These are phyloP conservation scores for Rhizopogon parksii DNA, from an alignment of 1,284 basidiomycete genomes.

Conservation along the genomic window DNA sequence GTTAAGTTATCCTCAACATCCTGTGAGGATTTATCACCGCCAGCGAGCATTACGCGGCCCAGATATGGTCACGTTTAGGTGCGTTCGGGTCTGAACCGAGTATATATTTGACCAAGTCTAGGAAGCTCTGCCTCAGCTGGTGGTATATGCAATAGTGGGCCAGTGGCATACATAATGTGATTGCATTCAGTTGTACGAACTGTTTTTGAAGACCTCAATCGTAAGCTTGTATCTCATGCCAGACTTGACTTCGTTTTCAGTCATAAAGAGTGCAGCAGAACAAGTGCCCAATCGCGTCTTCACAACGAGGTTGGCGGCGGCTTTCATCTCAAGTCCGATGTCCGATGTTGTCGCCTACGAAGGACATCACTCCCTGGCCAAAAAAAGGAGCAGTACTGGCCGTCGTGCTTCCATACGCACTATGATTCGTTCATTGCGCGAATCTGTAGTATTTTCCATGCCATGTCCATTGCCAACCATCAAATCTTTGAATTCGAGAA, in stretches of 20 bases:
- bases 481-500: conserved; percentile 52
- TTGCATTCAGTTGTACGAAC: conserved; percentile 43
- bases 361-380: conserved; percentile 45
- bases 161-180: too few relatives aligned
- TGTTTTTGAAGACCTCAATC: conserved; percentile 49
- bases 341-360: conserved; percentile 52
- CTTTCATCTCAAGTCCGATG: conserved; percentile 43
- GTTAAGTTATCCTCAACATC: too few relatives aligned
- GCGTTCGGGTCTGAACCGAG: too few relatives aligned
- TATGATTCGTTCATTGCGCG: conserved; percentile 12
- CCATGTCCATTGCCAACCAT: conserved; percentile 40
- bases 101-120: too few relatives aligned
- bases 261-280: conserved; percentile 45
- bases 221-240: conserved; percentile 46
- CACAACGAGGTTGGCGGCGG: conserved; percentile 51
- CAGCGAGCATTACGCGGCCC: too few relatives aligned
- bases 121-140: too few relatives aligned
- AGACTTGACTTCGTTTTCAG: conserved; percentile 53
- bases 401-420: conserved; percentile 48
- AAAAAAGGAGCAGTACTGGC: conserved; percentile 50
- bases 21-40: too few relatives aligned
- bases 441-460: conserved; percentile 53
- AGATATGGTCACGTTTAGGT: too few relatives aligned
- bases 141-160: too few relatives aligned
- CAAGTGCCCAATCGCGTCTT: conserved; percentile 42